Evolutionary conservation across 192 early-diverging fungal genomes (phyloP).

Genomic region (Backusella mclennaniae): DNA sequence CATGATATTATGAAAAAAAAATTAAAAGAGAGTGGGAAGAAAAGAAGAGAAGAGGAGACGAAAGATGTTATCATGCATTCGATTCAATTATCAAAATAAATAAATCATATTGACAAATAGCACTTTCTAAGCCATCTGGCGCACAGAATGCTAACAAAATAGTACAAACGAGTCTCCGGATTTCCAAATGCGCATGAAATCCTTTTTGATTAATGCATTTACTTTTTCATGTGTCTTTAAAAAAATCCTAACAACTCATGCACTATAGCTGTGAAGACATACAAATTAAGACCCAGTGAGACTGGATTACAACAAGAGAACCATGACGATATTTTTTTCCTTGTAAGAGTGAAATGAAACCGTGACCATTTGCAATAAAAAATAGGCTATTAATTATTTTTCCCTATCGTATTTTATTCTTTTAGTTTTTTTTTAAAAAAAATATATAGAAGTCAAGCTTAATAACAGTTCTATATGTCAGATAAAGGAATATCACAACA

Average conservation of each 20-base stretch:
- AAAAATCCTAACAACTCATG: not conserved
- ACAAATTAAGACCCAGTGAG: not conserved
- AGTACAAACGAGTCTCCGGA: not conserved
- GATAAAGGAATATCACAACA: not conserved
- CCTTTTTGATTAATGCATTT: not conserved
- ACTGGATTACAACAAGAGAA: not conserved
- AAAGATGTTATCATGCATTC: not conserved
- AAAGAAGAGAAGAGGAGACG: not conserved
- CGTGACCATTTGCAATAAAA: not conserved
- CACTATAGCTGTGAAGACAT: not conserved
- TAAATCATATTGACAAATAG: not conserved
- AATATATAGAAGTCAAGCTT: not conserved
- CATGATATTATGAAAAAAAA: not conserved
- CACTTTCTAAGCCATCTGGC: not conserved
- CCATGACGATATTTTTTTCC: not conserved
- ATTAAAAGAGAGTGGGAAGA: not conserved
- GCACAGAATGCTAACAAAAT: not conserved
- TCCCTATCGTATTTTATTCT: not conserved
- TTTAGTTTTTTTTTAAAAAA: not conserved
- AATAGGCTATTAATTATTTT: not conserved
- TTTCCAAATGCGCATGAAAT: not conserved
- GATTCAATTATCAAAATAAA: not conserved
- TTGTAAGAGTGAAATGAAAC: not conserved
- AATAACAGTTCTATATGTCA: not conserved
- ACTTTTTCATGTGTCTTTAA: no score